Base-by-base conservation (phyloP, 176 grass and related monocot genomes). In the Carex pumila region DNA sequence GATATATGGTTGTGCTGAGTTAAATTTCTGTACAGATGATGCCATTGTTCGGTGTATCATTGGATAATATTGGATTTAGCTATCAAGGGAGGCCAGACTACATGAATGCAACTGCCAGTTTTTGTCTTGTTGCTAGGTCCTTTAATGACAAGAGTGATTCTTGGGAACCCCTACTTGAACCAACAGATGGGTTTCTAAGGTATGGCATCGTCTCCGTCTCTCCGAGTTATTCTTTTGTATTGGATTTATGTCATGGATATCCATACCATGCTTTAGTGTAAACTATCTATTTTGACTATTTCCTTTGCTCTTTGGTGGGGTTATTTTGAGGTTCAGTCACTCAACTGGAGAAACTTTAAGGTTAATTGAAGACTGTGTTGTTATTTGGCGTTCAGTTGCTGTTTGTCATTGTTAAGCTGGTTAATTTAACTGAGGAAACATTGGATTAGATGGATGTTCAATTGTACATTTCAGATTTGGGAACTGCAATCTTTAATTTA, bases 121-220 rank as follows among this genome's bases (percentile, higher is more conserved):
- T 98, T 79, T 94, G 85, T 0, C 89, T 98, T 80, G 85, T 61
- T 77, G 92, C 91, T 79, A 94, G 85, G 87, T 98, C 95, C 29
- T 98, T 91, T 83, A 98, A 98, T 86, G 95, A 98, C 85, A 98
- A 91, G 62, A 87, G 87, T 86, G 91, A 90, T 88, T 90, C 88
- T 49, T 98, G 95, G 95, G 95, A 98, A 79, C 95, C 95, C 69
- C 89, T 94, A 45, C 87, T 98, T 90, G 95, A 98, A 94, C 89
- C 95, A 53, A 91, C 84, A 18, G 95, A 98, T 90, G 95, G 82
- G 85, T 98, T 98, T 94, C 72, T 98, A 75, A 98, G 95, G 95
- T 94, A 89, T 55, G 56, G 47, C 29, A 10, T 25, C 31, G 70
- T 34, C 25, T 81, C 47, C 19, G 45, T 62, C 43, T 34, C 25